phyloP scores from a whole-genome alignment of 78 protist genomes.

The Pigoraptor vietnamica region DNA sequence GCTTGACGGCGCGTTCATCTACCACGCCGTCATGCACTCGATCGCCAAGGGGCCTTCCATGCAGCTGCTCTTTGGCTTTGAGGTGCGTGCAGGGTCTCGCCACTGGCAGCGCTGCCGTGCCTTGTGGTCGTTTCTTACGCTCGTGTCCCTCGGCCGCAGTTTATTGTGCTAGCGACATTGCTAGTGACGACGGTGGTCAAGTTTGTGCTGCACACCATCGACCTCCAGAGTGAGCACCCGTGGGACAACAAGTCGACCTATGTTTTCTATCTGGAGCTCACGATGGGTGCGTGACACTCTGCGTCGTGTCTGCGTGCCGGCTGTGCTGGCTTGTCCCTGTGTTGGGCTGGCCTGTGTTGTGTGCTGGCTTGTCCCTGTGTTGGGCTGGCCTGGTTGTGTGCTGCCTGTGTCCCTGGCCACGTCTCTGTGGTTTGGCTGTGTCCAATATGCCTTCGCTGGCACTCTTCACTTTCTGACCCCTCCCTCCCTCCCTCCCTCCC shows the following conservation, averaged over 20 bases:
- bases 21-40: constrained; percentile 16
- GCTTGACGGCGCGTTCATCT: constrained; percentile 34
- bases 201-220: constrained; percentile 34
- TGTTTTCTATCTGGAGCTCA: constrained; percentile 65
- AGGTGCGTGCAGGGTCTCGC: constrained; percentile 22
- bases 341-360: background rate
- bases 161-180: background rate
- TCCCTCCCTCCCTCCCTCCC: no score
- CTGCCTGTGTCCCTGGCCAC: no score
- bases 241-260: constrained; percentile 73
- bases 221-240: constrained; percentile 49
- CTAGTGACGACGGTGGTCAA: background rate
- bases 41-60: constrained; percentile 48
- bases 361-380: background rate
- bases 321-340: background rate
- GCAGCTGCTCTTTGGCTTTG: constrained; percentile 75
- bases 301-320: background rate
- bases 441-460: no score
- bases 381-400: no score
- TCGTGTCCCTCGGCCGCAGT: background rate
- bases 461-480: no score
- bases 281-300: constrained; percentile 17
- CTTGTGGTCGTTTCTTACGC: background rate
- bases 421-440: no score
- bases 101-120: background rate